A percentile compares a stretch with the other conserved stretches of the same genome.
These are phyloP conservation scores for Candida multigemmis DNA, from an alignment of 805 yeast genomes.

Conservation along the genomic window DNA sequence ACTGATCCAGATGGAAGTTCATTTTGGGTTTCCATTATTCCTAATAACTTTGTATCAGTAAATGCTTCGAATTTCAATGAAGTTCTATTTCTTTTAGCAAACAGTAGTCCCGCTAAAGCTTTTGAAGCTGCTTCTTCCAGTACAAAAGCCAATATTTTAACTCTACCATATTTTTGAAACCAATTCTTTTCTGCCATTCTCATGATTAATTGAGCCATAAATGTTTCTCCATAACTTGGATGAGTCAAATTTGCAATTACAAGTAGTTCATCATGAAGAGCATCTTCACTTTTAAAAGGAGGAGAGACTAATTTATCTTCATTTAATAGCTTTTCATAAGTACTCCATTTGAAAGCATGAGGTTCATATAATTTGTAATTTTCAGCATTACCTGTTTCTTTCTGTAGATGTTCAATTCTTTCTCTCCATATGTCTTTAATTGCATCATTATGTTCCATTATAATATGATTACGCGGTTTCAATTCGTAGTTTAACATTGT, in stretches of 20 bases:
- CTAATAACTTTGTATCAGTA: slow-evolving; percentile 50
- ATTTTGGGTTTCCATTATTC: slow-evolving; percentile 22
- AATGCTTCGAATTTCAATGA: slow-evolving; percentile 58
- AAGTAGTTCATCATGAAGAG: slow-evolving; percentile 45
- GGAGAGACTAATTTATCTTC: slow-evolving; percentile 33
- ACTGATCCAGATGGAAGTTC: slow-evolving; percentile 17
- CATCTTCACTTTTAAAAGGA: slow-evolving; percentile 15
- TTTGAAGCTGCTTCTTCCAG: slow-evolving; percentile 44
- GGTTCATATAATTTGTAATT: slow-evolving; percentile 12
- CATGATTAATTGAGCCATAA: slow-evolving; percentile 65
- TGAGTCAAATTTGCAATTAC: slow-evolving; percentile 52
- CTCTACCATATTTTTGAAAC: slow-evolving; percentile 64
- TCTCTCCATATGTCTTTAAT: slow-evolving; percentile 17
- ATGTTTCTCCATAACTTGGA: slow-evolving; percentile 48
- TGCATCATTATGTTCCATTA: slow-evolving; percentile 44
- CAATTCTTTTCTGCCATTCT: slow-evolving; percentile 65
- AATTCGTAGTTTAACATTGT: slow-evolving; percentile 51
- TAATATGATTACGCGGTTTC: slow-evolving; percentile 53
- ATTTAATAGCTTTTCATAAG: slow-evolving; percentile 43
- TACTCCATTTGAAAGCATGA: slow-evolving; percentile 64
- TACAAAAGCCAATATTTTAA: slow-evolving; percentile 65
- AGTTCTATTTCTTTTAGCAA: slow-evolving; percentile 47
- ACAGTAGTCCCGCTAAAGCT: slow-evolving; percentile 48
- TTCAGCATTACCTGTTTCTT: slow-evolving; percentile 15
- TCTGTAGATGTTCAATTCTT: slow-evolving; percentile 12